These are phyloP conservation scores for Micromonas commoda DNA, from an alignment of 139 green algal species.

Conservation along the genomic window DNA sequence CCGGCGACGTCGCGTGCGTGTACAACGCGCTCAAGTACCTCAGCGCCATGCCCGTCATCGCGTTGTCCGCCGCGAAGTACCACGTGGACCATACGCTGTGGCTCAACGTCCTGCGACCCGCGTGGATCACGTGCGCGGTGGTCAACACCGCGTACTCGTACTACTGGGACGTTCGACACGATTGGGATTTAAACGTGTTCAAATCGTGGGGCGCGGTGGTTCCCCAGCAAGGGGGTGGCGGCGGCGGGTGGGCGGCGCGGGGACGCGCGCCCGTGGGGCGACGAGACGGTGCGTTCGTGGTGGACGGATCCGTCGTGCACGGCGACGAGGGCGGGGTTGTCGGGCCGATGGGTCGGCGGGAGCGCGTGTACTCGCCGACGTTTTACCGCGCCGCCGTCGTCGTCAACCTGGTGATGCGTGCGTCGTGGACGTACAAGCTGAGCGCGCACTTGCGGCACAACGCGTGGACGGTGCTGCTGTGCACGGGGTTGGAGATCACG, in stretches of 20 bases:
- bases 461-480: constrained; percentile 44
- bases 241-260: too few relatives aligned
- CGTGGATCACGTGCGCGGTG: constrained; percentile 66
- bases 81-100: constrained; percentile 50
- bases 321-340: neutral
- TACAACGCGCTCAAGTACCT: constrained; percentile 87
- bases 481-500: constrained; percentile 47
- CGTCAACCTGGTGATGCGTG: constrained; percentile 71
- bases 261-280: too few relatives aligned
- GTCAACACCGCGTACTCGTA: constrained; percentile 86
- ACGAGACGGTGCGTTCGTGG: too few relatives aligned
- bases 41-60: constrained; percentile 86
- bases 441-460: constrained; percentile 62
- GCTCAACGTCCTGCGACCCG: constrained; percentile 41
- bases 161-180: constrained; percentile 91
- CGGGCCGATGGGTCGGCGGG: neutral
- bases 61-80: constrained; percentile 68
- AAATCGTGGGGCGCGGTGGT: too few relatives aligned
- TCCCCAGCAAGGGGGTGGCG: too few relatives aligned
- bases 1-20: constrained; percentile 43
- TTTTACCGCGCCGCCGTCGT: constrained; percentile 65
- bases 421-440: constrained; percentile 84
- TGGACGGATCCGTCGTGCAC: too few relatives aligned
- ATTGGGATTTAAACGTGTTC: constrained; percentile 80
- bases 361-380: constrained; percentile 13